Evolutionary conservation across 2,329 filamentous ascomycete genomes (phyloP), one percentile per base, ranked within the genome.

Genomic region (Microdochium nivale): DNA sequence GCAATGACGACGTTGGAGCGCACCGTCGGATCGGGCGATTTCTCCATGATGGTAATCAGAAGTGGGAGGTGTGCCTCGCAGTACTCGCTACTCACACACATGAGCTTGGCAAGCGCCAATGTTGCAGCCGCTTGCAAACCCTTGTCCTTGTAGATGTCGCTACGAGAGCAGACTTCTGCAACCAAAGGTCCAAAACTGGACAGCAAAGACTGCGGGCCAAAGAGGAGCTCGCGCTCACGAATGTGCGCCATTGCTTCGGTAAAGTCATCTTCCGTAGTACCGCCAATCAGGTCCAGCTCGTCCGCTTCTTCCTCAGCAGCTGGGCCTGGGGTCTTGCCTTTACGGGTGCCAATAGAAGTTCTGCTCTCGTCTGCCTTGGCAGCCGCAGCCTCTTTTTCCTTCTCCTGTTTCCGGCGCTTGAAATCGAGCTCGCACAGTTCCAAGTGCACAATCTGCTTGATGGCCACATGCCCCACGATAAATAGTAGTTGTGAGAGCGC

Each of bases 381-480:
- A 51, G 71, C 58, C 0, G 72, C 69, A 2, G 71, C 63, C 14
- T 70, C 77, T 73, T 90, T 91, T 63, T 94, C 88, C 60, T 90
- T 89, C 54, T 94, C 89, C 40, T 88, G 86, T 75, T 99, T 99
- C 58, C 92, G 82, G 51, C 92, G 87, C 75, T 99, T 99, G 70
- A 99, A 99, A 68, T 99, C 94, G 49, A 94, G 83, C 65, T 99
- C 94, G 66, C 91, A 96, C n/a, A 97, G 78, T 62, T 99, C 94
- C 11, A 99, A 80, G 66, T 99, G 94, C 1, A 99, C 95, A 60
- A 99, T 99, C 65, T 99, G 95, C 72, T 99, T 99, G 65, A 99
- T 94, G 14, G 94, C 94, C 48, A 97, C 88, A 63, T 99, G 94
- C 0, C 94, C 94, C 27, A 97, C 92, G 33, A 96, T 87, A 65